Conservation (phyloP, 169 alveolate species). For the Cryptosporidium muris region DNA sequence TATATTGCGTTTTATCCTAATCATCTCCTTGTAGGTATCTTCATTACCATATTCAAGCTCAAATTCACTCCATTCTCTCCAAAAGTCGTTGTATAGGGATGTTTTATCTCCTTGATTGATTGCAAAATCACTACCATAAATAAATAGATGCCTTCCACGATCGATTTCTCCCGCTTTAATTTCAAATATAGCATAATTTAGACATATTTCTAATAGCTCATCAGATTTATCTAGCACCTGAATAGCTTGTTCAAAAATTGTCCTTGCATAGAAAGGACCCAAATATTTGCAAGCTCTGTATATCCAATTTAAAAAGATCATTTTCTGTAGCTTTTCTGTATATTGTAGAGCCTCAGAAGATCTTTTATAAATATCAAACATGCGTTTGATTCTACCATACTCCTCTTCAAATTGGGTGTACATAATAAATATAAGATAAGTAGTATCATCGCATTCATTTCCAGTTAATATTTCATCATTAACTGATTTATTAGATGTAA, state of each 20-base stretch:
- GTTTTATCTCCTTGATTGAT: slow-evolving; percentile 12
- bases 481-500: neutral
- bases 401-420: slow-evolving; percentile 37
- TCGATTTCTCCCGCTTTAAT: slow-evolving; percentile 53
- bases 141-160: slow-evolving; percentile 38
- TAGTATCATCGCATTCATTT: slow-evolving; percentile 3
- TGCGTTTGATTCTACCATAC: slow-evolving; percentile 36
- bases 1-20: slow-evolving; percentile 27
- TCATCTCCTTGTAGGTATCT: slow-evolving; percentile 54
- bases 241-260: slow-evolving; percentile 44
- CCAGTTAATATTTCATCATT: neutral
- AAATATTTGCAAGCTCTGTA: slow-evolving; percentile 5
- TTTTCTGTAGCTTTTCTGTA: slow-evolving; percentile 15
- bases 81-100: slow-evolving; percentile 10
- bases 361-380: slow-evolving; percentile 15
- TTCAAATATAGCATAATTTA: slow-evolving; percentile 39
- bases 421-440: slow-evolving; percentile 23
- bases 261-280: slow-evolving; percentile 26
- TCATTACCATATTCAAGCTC: slow-evolving; percentile 58
- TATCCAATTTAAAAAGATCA: slow-evolving; percentile 23
- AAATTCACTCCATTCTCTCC: slow-evolving; percentile 55
- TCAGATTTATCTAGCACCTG: slow-evolving; percentile 40
- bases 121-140: slow-evolving; percentile 45
- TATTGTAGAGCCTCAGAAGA: slow-evolving; percentile 20
- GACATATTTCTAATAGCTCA: slow-evolving; percentile 5